Conservation (phyloP, 2,329 filamentous ascomycete species). For the Pyrenochaeta sp. region DNA sequence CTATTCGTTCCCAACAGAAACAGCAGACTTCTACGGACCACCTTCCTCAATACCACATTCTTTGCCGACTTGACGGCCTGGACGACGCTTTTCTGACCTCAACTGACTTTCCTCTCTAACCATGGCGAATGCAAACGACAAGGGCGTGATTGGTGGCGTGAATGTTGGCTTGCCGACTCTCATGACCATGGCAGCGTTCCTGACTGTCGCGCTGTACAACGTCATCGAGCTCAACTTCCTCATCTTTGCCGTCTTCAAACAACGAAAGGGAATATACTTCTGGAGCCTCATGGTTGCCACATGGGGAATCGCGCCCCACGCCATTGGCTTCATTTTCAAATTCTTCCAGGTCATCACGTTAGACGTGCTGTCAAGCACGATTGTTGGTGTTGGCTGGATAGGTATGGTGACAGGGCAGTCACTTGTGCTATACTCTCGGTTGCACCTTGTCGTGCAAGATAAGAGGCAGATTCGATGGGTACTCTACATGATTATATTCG, state of each 20-base stretch:
- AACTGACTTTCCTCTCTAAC: too few species aligned
- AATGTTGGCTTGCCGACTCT: slow-evolving; percentile 15
- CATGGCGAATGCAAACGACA: slow-evolving; percentile 4
- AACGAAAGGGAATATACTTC: slow-evolving; percentile 57
- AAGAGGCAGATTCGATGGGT: slow-evolving; percentile 54
- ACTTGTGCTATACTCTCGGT: slow-evolving; percentile 67
- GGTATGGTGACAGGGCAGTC: slow-evolving; percentile 68
- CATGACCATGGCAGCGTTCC: slow-evolving; percentile 28
- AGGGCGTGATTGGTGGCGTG: slow-evolving; percentile 19
- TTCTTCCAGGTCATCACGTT: slow-evolving; percentile 40
- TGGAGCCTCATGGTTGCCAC: slow-evolving; percentile 55
- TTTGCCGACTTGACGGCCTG: too few species aligned
- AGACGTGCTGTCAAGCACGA: slow-evolving; percentile 14
- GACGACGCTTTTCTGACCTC: too few species aligned
- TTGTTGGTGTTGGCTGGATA: slow-evolving; percentile 54
- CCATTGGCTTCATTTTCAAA: slow-evolving; percentile 54
- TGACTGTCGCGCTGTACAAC: slow-evolving; percentile 42
- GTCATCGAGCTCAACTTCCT: slow-evolving; percentile 26
- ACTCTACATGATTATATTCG: slow-evolving; percentile 64
- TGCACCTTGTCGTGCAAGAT: slow-evolving; percentile 62
- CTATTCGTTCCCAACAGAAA: too few species aligned
- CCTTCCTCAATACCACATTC: too few species aligned
- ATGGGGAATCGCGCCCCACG: slow-evolving; percentile 53
- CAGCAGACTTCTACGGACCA: too few species aligned
- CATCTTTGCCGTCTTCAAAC: slow-evolving; percentile 55